phyloP scores from a whole-genome alignment of 1,284 basidiomycete species.

The Malassezia caprae region DNA sequence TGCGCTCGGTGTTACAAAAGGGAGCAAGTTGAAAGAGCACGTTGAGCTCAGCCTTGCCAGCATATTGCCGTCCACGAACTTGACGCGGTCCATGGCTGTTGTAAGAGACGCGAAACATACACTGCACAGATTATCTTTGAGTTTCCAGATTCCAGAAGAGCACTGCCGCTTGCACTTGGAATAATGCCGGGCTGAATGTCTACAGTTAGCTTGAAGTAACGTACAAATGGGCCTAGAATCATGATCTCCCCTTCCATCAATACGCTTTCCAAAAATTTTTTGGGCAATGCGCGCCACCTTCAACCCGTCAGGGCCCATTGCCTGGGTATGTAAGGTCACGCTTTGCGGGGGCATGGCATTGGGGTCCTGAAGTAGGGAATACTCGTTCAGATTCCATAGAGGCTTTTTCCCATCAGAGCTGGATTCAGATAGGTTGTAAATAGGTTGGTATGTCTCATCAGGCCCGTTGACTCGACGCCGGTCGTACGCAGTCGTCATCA shows the following conservation, averaged over 20 bases:
- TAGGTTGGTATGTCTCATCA: conserved; percentile 4
- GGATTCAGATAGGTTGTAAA: conserved; percentile 3
- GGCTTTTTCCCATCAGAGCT: background rate
- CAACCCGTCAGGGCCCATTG: background rate
- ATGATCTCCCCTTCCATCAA: background rate
- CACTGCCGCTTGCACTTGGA: conserved; percentile 14
- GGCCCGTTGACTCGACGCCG: conserved; percentile 16
- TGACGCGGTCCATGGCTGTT: conserved; percentile 65
- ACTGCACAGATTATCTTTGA: conserved; percentile 15
- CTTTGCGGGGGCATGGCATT: background rate
- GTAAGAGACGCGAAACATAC: conserved; percentile 3
- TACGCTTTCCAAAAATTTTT: background rate
- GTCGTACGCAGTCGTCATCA: conserved; percentile 7
- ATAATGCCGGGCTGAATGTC: conserved; percentile 11
- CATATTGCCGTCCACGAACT: conserved; percentile 63
- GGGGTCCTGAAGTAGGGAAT: conserved; percentile 1
- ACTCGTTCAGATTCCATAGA: conserved; percentile 10
- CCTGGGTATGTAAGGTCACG: background rate
- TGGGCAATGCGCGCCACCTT: background rate
- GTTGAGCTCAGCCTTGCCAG: conserved; percentile 74
- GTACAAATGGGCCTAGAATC: conserved; percentile 10
- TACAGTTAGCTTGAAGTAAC: background rate
- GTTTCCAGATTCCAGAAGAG: conserved; percentile 10
- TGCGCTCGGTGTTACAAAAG: conserved; percentile 67
- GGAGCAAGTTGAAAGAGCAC: conserved; percentile 95